A percentile compares a stretch with the other conserved stretches of the same genome.
These are phyloP conservation scores for Candida awuae DNA, from an alignment of 805 yeast genomes.

Conservation along the genomic window DNA sequence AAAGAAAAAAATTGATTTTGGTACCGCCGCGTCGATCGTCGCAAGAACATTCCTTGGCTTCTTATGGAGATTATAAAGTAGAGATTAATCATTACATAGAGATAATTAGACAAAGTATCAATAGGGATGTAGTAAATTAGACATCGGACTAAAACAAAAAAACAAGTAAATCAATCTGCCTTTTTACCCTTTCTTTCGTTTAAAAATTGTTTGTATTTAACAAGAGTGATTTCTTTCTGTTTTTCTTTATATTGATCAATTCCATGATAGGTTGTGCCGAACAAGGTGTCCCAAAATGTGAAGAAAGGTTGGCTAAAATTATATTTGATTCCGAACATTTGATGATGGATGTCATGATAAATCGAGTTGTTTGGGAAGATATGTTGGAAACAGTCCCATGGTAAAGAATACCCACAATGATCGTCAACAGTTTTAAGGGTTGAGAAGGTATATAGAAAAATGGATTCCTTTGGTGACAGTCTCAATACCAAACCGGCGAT, in stretches of 20 bases:
- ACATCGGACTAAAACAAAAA: background rate
- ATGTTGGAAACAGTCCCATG: slow-evolving; percentile 83
- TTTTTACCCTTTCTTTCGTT: slow-evolving; percentile 26
- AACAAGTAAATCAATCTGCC: background rate
- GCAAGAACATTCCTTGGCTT: too few species aligned
- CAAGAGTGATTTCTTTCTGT: slow-evolving; percentile 61
- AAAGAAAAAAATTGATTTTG: background rate
- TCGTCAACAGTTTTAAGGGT: slow-evolving; percentile 97
- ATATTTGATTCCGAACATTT: slow-evolving; percentile 86
- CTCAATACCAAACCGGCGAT: slow-evolving; percentile 57
- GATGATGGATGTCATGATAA: slow-evolving; percentile 97
- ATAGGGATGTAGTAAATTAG: background rate
- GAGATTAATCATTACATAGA: too few species aligned
- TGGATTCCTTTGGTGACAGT: slow-evolving; percentile 69
- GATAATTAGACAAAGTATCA: too few species aligned
- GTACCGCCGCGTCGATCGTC: too few species aligned
- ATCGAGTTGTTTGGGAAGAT: slow-evolving; percentile 92
- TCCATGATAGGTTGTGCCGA: slow-evolving; percentile 64
- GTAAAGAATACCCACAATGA: slow-evolving; percentile 95
- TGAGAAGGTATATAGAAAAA: slow-evolving; percentile 72
- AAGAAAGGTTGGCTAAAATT: slow-evolving; percentile 96
- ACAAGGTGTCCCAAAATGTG: slow-evolving; percentile 79
- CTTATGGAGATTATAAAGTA: too few species aligned
- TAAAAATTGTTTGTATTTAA: slow-evolving; percentile 54
- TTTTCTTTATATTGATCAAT: slow-evolving; percentile 55